Base-by-base conservation (phyloP, 305 asterid species). In the Coffea humblotiana region DNA sequence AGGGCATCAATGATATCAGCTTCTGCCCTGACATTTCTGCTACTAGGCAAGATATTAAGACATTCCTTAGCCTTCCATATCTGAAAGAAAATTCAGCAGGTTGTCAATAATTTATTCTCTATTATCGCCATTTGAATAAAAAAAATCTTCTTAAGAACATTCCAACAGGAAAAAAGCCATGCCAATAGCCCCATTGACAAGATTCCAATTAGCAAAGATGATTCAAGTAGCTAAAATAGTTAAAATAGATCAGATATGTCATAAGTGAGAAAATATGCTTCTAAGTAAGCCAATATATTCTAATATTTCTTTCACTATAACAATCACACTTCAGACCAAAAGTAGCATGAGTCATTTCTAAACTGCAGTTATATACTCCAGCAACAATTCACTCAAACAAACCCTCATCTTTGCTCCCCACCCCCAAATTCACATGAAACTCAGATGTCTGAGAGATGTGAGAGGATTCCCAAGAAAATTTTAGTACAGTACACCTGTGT, bases 41-140 rank as follows among this genome's bases (percentile, higher is more conserved):
- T 92, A 88, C 89, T 88, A 74, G 97, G 97, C 82, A 94, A 88
- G 79, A 96, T 93, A 88, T 85, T 90, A 83, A 96, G 89, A 86
- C 99, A 96, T 84, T 96, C 98, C 93, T 93, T 96, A 72, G 99
- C 98, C 93, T 93, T 96, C 98, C 98, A 96, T 81, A 96, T 90
- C 99, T 96, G 88, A 75, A 71, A 80, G 76, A 81, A 78, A 81
- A 77, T 76, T 77, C 81, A 86, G 77, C 84, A 86, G 74, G 47
- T 74, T 35, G 78, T 87, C 47, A 86, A 64, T 76, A 68, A 68
- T 63, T 81, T 60, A 27, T 54, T 70, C 32, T 74, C 27, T 78
- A 40, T 66, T 58, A 64, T 78, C 75, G 51, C 60, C 54, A 76
- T 43, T 25, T 72, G 60, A 60, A 32, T 32, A 58, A 54, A 77